Evolutionary conservation across 2,329 filamentous ascomycete genomes (phyloP), one percentile per base, ranked within the genome.

Genomic region (Pyrenophora tritici-repentis): DNA sequence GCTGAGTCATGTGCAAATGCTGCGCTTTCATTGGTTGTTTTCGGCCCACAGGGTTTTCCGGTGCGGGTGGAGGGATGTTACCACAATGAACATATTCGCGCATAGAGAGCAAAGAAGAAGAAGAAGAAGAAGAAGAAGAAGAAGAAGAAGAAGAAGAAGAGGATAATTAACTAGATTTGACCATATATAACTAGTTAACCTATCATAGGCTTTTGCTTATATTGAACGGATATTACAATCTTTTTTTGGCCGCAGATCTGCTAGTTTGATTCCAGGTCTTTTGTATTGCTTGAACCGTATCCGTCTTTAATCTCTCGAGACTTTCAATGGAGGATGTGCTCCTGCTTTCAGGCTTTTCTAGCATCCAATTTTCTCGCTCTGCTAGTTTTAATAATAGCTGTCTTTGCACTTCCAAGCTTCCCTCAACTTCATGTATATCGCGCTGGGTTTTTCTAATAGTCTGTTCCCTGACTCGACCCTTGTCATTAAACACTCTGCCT

Each of bases 341-440:
- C 40, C n/a, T n/a, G n/a, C 5, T 32, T 31, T 42, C 16, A 50
- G 17, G 29, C 14, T 39, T 33, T 48, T 47, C 51, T 29, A 47
- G 51, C 8, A 45, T 38, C 9, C n/a, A 10, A 55, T 55, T 57
- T 41, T 57, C 55, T 36, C 42, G 22, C 50, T 43, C 55, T 33
- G 41, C 55, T 52, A 57, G 55, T 46, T 55, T 57, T 24, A 49
- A 41, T 34, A 57, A 46, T 10, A 57, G 47, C 3, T 51, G 16
- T 46, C 47, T 51, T 42, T 57, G 38, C 16, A 57, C 44, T 17
- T 48, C 55, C 17, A 57, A 51, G 44, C 26, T 49, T 42, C 44
- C 37, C 24, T 55, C 18, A 39, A 49, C 24, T 17, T 54, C 37
- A n/a, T 57, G 39, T 42, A 39, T 45, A 52, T 52, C n/a, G 26